phyloP scores from a whole-genome alignment of 1,284 basidiomycete species.

The Puccinia sorghi region DNA sequence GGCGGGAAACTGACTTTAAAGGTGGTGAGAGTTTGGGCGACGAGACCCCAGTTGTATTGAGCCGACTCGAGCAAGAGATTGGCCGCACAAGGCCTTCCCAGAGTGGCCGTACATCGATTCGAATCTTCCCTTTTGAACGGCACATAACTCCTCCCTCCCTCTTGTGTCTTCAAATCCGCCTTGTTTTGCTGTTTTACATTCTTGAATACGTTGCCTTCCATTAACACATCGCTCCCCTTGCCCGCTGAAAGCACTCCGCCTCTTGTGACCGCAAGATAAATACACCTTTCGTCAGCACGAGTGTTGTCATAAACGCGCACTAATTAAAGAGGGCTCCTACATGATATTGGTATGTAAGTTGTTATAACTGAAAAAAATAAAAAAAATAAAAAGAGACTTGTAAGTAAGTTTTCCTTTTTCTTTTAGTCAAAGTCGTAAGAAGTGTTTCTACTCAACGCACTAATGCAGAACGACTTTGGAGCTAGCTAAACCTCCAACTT shows the following conservation, averaged over 20 bases:
- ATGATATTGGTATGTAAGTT: constrained; percentile 28
- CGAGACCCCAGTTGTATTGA: background rate
- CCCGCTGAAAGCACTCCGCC: constrained; percentile 15
- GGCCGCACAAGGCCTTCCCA: constrained; percentile 36
- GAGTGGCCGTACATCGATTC: background rate
- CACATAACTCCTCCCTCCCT: constrained; percentile 26
- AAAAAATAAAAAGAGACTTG: background rate
- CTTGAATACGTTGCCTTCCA: constrained; percentile 47
- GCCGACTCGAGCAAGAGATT: constrained; percentile 21
- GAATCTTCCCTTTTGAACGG: constrained; percentile 5
- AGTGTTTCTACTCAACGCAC: background rate
- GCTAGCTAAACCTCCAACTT: constrained; percentile 8
- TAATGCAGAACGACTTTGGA: constrained; percentile 33
- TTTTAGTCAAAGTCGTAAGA: background rate
- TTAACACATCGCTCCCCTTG: constrained; percentile 22
- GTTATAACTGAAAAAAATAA: constrained; percentile 28
- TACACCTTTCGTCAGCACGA: background rate
- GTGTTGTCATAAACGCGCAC: background rate
- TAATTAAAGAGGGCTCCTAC: background rate
- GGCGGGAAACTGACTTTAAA: constrained; percentile 2
- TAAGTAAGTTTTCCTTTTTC: no score
- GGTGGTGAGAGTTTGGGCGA: background rate
- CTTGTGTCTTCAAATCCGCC: background rate
- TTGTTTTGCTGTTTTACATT: constrained; percentile 2
- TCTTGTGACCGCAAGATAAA: background rate